A percentile compares a stretch with the other conserved stretches of the same genome.
These are phyloP conservation scores for Eucalyptus sp. DNA, from an alignment of 345 rosid species.

Conservation along the genomic window DNA sequence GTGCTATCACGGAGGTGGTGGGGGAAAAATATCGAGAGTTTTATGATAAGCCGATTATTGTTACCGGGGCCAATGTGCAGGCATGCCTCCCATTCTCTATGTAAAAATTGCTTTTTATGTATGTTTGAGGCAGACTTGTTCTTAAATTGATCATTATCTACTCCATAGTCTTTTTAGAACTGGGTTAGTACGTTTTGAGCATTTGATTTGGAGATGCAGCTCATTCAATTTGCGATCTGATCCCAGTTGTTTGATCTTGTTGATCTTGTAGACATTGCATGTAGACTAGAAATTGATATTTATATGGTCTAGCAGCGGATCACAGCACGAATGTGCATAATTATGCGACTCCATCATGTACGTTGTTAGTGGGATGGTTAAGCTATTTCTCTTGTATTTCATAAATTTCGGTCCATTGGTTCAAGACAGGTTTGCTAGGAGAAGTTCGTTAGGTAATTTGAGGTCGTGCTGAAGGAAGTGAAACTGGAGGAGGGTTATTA, in stretches of 20 bases:
- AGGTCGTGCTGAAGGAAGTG: slow-evolving; percentile 2
- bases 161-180: background rate
- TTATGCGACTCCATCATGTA: background rate
- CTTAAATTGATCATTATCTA: background rate
- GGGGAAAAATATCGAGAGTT: background rate
- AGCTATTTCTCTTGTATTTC: background rate
- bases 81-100: background rate
- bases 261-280: too few species aligned
- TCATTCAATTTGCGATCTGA: background rate
- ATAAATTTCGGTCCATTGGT: too few species aligned
- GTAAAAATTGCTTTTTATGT: background rate
- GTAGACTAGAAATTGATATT: background rate
- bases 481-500: slow-evolving; percentile 8
- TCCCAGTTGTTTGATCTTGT: too few species aligned
- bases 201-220: background rate
- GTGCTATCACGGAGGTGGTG: background rate
- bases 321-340: background rate
- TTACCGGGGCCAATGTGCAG: slow-evolving; percentile 40
- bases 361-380: background rate
- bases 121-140: background rate
- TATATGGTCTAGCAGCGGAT: background rate
- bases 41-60: slow-evolving; percentile 30
- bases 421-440: slow-evolving; percentile 14
- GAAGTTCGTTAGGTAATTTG: too few species aligned
- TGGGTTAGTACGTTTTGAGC: background rate